These are phyloP conservation scores for Vigna radiata DNA, from an alignment of 306 rosid species.

Conservation along the genomic window DNA sequence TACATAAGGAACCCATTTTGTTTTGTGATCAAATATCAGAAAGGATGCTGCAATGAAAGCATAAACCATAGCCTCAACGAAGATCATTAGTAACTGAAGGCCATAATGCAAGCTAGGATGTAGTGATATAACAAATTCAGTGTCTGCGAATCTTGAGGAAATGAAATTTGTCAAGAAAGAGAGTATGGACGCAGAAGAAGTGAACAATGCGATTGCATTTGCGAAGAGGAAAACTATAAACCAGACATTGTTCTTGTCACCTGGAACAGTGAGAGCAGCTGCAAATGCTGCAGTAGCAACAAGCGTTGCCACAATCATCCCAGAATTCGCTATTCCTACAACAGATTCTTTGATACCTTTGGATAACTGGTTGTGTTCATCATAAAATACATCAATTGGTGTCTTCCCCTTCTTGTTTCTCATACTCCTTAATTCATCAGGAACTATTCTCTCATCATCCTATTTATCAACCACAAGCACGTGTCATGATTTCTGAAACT, in stretches of 20 bases:
- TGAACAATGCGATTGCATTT: slow-evolving; percentile 22
- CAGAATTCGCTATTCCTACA: too few relatives aligned
- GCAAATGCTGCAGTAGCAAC: not conserved
- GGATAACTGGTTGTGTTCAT: too few relatives aligned
- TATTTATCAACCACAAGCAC: too few relatives aligned
- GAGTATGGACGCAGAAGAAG: not conserved
- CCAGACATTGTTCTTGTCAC: not conserved
- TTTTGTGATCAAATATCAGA: not conserved
- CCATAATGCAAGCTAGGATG: not conserved
- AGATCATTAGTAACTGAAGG: not conserved
- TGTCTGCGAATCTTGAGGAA: not conserved
- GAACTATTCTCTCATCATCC: fast-evolving
- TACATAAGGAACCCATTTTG: not conserved
- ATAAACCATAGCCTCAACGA: not conserved
- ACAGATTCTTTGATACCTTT: too few relatives aligned
- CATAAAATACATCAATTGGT: too few relatives aligned
- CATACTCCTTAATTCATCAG: too few relatives aligned
- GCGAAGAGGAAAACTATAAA: slow-evolving; percentile 5
- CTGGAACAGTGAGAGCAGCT: slow-evolving; percentile 9
- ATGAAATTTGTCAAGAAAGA: slow-evolving; percentile 14
- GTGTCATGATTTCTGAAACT: too few relatives aligned
- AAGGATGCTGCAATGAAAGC: not conserved
- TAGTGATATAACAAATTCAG: not conserved
- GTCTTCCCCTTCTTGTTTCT: too few relatives aligned
- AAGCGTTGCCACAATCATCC: too few relatives aligned